Conservation (phyloP, 2,329 filamentous ascomycete species). For the Dactylellina drechsleri region DNA sequence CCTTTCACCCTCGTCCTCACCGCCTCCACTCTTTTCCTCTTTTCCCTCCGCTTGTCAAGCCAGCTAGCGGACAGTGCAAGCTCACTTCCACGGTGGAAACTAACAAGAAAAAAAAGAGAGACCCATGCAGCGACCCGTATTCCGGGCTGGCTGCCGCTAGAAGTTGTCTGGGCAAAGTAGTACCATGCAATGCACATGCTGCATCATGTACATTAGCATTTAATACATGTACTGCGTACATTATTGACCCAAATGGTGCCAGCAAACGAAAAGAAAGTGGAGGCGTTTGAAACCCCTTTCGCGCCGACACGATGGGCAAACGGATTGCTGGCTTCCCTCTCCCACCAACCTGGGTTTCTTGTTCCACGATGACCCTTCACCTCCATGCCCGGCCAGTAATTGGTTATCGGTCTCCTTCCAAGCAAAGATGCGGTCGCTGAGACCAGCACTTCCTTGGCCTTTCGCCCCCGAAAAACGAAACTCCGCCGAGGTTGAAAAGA, state of each 20-base stretch:
- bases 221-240: too few species aligned
- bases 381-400: not conserved
- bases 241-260: too few species aligned
- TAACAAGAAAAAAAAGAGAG: constrained; percentile 5
- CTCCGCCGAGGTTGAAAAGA: not conserved
- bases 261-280: constrained; percentile 15
- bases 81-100: not conserved
- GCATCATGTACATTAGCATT: too few species aligned
- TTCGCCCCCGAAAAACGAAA: not conserved
- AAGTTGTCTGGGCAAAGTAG: too few species aligned
- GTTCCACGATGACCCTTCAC: constrained; percentile 8
- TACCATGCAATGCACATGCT: too few species aligned
- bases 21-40: not conserved
- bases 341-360: constrained; percentile 53
- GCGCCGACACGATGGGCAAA: too few species aligned
- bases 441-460: not conserved
- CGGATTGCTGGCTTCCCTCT: not conserved
- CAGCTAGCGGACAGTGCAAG: not conserved
- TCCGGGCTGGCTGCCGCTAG: constrained; percentile 1
- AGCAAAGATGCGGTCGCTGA: too few species aligned
- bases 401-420: not conserved
- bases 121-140: constrained; percentile 24
- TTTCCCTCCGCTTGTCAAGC: not conserved
- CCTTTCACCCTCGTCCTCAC: not conserved
- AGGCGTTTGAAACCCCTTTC: constrained; percentile 3